Percentiles rank a stretch among this genome's conserved stretches.
phyloP scores from a whole-genome alignment of 73 alveolate genomes.

The Blepharisma japonicum region DNA sequence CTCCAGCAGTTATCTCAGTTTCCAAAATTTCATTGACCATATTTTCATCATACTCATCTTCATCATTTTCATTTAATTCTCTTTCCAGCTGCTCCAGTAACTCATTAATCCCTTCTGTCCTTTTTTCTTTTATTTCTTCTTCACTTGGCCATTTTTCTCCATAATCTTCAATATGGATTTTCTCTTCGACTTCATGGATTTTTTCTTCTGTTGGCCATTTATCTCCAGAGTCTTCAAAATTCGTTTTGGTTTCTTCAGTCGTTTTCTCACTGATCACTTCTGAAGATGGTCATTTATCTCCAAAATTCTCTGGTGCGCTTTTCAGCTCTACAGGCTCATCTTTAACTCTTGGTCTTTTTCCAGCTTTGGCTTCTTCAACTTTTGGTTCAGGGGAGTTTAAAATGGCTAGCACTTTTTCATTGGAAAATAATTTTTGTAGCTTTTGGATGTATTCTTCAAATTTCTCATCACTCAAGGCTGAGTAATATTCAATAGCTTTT shows the following conservation, averaged over 20 bases:
- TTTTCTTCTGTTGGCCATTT: constrained; percentile 2
- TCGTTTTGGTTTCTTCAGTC: no score
- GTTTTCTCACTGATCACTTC: no score
- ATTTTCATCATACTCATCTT: constrained; percentile 22
- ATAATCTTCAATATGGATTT: not conserved
- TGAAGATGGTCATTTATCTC: no score
- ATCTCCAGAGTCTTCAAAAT: not conserved
- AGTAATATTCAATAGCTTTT: constrained; percentile 66
- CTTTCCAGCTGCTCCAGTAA: not conserved
- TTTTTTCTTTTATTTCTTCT: not conserved
- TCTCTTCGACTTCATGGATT: not conserved
- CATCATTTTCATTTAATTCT: not conserved
- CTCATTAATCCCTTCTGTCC: not conserved
- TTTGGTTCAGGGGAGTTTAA: no score
- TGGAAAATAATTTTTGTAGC: constrained; percentile 44
- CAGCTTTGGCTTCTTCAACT: no score
- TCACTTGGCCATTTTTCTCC: constrained; percentile 29
- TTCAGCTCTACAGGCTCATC: no score
- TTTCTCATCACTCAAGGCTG: constrained; percentile 65
- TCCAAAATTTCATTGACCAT: not conserved
- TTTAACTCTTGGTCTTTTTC: no score
- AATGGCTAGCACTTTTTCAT: constrained; percentile 45
- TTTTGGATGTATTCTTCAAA: constrained; percentile 49
- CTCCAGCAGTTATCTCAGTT: not conserved
- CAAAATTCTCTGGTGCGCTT: no score